These are phyloP conservation scores for Claviceps quebecensis DNA, from an alignment of 2,329 filamentous ascomycete species.

Conservation along the genomic window DNA sequence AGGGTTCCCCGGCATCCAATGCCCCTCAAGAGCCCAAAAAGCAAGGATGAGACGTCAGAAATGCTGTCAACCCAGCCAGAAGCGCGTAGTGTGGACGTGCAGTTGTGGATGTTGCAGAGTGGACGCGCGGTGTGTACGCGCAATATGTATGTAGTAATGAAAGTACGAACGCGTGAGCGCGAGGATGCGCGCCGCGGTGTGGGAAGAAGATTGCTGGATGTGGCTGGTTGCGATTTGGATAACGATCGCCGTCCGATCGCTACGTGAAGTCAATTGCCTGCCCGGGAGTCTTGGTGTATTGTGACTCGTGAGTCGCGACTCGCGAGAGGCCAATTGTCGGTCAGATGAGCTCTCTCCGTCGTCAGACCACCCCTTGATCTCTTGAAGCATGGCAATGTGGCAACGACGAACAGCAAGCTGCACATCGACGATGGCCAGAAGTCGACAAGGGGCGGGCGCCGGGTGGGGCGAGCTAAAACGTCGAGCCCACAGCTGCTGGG, in stretches of 20 bases:
- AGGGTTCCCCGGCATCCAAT: neutral
- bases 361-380: neutral
- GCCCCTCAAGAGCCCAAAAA: neutral
- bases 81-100: neutral
- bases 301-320: neutral
- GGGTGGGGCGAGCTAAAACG: neutral
- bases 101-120: neutral
- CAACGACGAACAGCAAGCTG: conserved; percentile 4
- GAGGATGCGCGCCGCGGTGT: too few species aligned
- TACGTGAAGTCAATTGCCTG: neutral
- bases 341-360: neutral
- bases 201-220: too few species aligned
- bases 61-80: neutral
- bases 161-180: too few species aligned
- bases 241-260: neutral
- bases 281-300: neutral
- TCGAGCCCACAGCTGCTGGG: neutral
- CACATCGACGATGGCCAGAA: neutral
- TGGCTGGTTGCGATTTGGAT: neutral
- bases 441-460: neutral
- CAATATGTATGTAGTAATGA: too few species aligned
- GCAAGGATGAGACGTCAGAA: neutral
- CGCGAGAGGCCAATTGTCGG: neutral
- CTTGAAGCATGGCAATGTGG: conserved; percentile 3
- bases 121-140: neutral